A percentile compares a stretch with the other conserved stretches of the same genome.
Evolutionary conservation across 495 filamentous ascomycete species (phyloP).

Genomic region (Daldinia childiae): DNA sequence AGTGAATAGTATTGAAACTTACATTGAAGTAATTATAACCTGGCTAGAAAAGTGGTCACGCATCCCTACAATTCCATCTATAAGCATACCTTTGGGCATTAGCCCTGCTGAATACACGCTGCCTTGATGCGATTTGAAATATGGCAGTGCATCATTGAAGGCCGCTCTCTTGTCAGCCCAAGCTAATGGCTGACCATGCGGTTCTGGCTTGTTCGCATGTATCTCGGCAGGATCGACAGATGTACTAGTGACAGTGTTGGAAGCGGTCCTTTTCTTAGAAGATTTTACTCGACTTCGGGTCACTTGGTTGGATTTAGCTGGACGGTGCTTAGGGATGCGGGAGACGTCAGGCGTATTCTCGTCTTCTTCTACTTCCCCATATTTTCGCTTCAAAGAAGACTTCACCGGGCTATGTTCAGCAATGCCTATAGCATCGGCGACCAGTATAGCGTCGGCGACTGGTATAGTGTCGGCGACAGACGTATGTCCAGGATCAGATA

Average conservation of each 20-base stretch:
- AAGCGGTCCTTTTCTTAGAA: not conserved
- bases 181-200: conserved; percentile 58
- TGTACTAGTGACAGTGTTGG: too few species aligned
- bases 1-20: conserved; percentile 47
- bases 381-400: not conserved
- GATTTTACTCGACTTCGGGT: not conserved
- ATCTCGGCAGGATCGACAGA: not conserved
- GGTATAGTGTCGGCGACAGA: not conserved
- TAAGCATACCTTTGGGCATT: conserved; percentile 65
- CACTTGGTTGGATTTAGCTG: not conserved
- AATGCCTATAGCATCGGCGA: not conserved
- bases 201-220: conserved; percentile 43
- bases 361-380: not conserved
- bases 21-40: conserved; percentile 74
- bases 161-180: conserved; percentile 70
- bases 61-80: conserved; percentile 65
- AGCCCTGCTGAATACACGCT: conserved; percentile 61
- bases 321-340: not conserved
- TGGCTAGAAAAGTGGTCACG: conserved; percentile 70
- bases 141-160: conserved; percentile 73
- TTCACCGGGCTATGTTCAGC: not conserved
- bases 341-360: not conserved
- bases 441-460: not conserved
- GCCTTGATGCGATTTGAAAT: conserved; percentile 70
- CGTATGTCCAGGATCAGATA: not conserved